Base-by-base conservation (phyloP, 345 rosid genomes). In the Arabidopsis thaliana region DNA sequence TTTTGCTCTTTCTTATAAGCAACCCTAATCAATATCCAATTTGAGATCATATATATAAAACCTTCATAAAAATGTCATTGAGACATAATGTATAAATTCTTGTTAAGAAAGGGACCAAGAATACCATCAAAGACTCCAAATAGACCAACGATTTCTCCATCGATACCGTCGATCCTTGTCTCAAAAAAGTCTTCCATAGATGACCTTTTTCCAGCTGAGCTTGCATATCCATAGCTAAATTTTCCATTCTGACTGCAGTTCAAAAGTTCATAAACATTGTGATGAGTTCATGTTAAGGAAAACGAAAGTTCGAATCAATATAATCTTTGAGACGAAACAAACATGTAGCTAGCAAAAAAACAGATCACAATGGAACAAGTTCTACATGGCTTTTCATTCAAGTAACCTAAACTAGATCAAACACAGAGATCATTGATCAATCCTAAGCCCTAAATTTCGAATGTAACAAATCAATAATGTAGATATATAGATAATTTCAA, bases 181-280 rank as follows among this genome's bases (percentile, higher is more conserved):
- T 93, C 99, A 16, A 90, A 93, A 69, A 91, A 96, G 75, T 96
- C 99, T 85, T 96, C 99, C 99, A 93, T 96, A 8, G 98, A 90
- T 80, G 99, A 85, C 53, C 99, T 88, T 52, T 93, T 96, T 46
- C 99, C 98, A 2, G 91, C 93, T 7, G 94, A 90, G 86, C 98
- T 96, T 72, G 99, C 98, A 84, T 89, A 96, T 59, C 99, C 99
- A 79, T 91, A 96, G 84, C 99, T 89, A 76, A 96, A 96, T 78
- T 89, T 93, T 50, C 93, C 97, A 71, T 95, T 85, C 41, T 92
- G 97, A 75, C 99, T 95, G 93, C 77, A 56, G 22, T 45, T 56
- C 14, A 33, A 23, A 53, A 50, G 16, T 6, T 68, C 42, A 60
- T 13, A 23, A 36, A 48, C 24, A 59, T 20, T 23, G 40, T 25